Conservation (phyloP, 176 grass and related monocot genomes). For the Bonia amplexicaulis region DNA sequence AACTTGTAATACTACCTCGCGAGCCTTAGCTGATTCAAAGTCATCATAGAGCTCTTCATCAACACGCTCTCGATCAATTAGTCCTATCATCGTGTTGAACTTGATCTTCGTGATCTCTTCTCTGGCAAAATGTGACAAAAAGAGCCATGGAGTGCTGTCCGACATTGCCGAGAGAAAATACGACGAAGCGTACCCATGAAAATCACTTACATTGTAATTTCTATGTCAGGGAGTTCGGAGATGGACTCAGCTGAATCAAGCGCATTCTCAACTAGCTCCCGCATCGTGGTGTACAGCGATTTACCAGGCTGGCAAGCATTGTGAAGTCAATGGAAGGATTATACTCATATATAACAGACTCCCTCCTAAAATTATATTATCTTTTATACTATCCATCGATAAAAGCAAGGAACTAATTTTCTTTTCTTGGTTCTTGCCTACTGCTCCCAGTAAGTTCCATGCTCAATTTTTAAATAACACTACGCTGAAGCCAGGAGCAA, state of each 20-base stretch:
- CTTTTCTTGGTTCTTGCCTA: background rate
- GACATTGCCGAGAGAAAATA: background rate
- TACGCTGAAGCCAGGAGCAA: background rate
- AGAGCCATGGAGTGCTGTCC: background rate
- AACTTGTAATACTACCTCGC: conserved; percentile 51
- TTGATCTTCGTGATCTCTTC: conserved; percentile 93
- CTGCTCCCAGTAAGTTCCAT: background rate
- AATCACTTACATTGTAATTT: conserved; percentile 66
- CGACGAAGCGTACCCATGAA: background rate
- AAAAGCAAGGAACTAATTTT: background rate
- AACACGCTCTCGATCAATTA: conserved; percentile 75
- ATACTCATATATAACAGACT: background rate
- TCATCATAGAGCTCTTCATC: conserved; percentile 92
- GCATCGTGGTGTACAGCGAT: conserved; percentile 87
- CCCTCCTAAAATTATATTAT: background rate
- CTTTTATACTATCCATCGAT: background rate
- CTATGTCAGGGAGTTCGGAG: conserved; percentile 70
- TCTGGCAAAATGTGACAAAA: conserved; percentile 33
- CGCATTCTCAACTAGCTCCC: conserved; percentile 94
- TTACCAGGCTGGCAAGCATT: conserved; percentile 67
- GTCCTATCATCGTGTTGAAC: conserved; percentile 97
- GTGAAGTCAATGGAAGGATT: conserved; percentile 4
- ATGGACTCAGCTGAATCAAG: conserved; percentile 97
- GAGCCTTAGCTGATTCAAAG: conserved; percentile 93
- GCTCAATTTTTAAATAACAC: background rate